These are phyloP conservation scores for Kodamaea nitidulidarum DNA, from an alignment of 805 yeast genomes.

Conservation along the genomic window DNA sequence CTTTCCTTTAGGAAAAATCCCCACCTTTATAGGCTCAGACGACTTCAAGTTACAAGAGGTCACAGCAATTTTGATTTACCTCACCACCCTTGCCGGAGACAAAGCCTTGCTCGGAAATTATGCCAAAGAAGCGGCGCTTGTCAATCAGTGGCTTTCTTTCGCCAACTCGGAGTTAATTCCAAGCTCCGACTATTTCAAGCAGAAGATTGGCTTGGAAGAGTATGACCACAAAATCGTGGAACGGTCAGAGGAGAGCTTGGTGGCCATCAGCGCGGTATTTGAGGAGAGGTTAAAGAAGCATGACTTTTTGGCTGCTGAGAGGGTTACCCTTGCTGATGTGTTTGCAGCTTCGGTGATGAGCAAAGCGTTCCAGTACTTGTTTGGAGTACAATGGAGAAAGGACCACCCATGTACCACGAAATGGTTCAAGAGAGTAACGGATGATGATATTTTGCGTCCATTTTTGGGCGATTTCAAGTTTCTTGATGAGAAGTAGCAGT, in stretches of 20 bases:
- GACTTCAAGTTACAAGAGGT: constrained; percentile 70
- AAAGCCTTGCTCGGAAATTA: constrained; percentile 59
- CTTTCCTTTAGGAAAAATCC: constrained; percentile 65
- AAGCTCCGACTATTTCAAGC: constrained; percentile 47
- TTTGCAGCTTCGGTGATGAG: constrained; percentile 35
- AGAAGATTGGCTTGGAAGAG: constrained; percentile 61
- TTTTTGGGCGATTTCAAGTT: constrained; percentile 45
- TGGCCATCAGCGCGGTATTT: constrained; percentile 14
- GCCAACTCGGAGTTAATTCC: constrained; percentile 64
- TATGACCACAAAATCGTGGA: constrained; percentile 73
- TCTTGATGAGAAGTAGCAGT: constrained; percentile 51
- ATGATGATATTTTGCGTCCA: constrained; percentile 39
- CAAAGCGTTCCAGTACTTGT: constrained; percentile 56
- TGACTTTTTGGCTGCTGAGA: constrained; percentile 47
- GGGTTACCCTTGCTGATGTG: constrained; percentile 43
- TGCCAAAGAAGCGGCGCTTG: constrained; percentile 56
- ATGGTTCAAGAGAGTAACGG: constrained; percentile 61
- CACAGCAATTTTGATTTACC: constrained; percentile 59
- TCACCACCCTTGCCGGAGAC: constrained; percentile 44
- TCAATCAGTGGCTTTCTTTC: constrained; percentile 76
- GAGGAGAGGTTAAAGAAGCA: constrained; percentile 36
- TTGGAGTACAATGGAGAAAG: constrained; percentile 63
- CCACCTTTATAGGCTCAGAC: constrained; percentile 65
- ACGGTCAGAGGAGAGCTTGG: constrained; percentile 33
- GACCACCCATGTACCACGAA: constrained; percentile 58